Conservation (phyloP, 345 rosid genomes). For the Citrus australasica region DNA sequence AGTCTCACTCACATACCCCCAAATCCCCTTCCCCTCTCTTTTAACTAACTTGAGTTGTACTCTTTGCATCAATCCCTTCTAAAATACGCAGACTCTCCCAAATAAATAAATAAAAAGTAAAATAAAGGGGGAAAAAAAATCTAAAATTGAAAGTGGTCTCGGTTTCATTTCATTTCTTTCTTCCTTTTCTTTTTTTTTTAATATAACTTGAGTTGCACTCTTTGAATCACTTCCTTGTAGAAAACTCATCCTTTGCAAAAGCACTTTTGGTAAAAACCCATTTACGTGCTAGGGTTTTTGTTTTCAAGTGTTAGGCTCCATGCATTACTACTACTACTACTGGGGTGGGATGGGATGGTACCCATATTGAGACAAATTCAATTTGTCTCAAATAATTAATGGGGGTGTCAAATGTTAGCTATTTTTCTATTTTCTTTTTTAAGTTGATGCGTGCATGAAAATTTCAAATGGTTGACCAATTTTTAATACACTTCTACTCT, state of each 20-base stretch:
- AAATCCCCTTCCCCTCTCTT: slow-evolving; percentile 7
- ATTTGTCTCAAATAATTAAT: background rate
- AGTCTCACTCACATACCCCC: slow-evolving; percentile 10
- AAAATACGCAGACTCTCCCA: slow-evolving; percentile 12
- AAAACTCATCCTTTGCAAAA: slow-evolving; percentile 25
- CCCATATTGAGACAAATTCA: background rate
- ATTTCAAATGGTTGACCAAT: background rate
- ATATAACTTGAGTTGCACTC: slow-evolving; percentile 48
- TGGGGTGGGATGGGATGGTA: background rate
- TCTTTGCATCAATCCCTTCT: slow-evolving; percentile 36
- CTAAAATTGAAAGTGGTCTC: background rate
- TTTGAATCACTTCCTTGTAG: slow-evolving; percentile 39
- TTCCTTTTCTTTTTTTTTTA: background rate
- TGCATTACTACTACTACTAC: background rate
- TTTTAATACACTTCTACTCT: background rate
- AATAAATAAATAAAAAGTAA: background rate
- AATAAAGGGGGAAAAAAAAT: background rate
- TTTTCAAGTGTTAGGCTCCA: slow-evolving; percentile 4
- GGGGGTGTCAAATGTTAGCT: background rate
- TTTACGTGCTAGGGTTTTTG: background rate
- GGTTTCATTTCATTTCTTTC: background rate
- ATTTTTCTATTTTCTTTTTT: background rate
- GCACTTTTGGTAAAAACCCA: slow-evolving; percentile 7
- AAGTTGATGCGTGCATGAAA: background rate
- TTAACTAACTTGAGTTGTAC: slow-evolving; percentile 38